A percentile compares a stretch with the other conserved stretches of the same genome.
phyloP scores from a whole-genome alignment of 768 basidiomycete species.

The Pisolithus microcarpus region DNA sequence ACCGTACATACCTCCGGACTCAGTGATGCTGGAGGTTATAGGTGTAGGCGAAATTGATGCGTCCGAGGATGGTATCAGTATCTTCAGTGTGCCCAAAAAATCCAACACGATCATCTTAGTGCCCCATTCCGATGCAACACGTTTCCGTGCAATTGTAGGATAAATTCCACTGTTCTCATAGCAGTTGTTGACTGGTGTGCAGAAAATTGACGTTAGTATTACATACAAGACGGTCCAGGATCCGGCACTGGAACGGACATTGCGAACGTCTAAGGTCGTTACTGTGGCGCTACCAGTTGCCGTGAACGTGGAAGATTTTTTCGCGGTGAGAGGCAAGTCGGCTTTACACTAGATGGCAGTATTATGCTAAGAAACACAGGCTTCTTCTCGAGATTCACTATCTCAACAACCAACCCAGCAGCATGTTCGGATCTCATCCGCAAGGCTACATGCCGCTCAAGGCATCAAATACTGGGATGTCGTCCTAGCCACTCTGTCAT shows the following conservation, averaged over 20 bases:
- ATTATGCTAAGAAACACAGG: conserved; percentile 33
- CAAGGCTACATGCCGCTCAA: conserved; percentile 42
- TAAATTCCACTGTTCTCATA: background rate
- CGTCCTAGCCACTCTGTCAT: conserved; percentile 40
- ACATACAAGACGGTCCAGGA: conserved; percentile 60
- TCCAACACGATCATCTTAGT: conserved; percentile 43
- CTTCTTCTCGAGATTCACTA: conserved; percentile 86
- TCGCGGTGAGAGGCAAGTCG: conserved; percentile 64
- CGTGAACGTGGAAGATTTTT: conserved; percentile 98
- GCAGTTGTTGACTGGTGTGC: conserved; percentile 4
- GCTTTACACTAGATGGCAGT: background rate
- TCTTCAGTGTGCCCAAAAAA: conserved; percentile 43
- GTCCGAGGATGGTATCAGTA: conserved; percentile 37
- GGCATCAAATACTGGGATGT: conserved; percentile 48
- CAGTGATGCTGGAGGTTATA: conserved; percentile 4
- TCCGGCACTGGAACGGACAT: conserved; percentile 43
- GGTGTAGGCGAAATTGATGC: conserved; percentile 28
- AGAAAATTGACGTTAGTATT: conserved; percentile 66
- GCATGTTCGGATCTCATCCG: conserved; percentile 67
- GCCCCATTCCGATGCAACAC: conserved; percentile 62
- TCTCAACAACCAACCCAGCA: conserved; percentile 77
- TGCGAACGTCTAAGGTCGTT: conserved; percentile 50
- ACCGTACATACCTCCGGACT: conserved; percentile 8
- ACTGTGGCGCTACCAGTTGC: conserved; percentile 73
- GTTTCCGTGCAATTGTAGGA: conserved; percentile 55